phyloP scores from a whole-genome alignment of 805 yeast genomes.

The Suhomyces sp. region DNA sequence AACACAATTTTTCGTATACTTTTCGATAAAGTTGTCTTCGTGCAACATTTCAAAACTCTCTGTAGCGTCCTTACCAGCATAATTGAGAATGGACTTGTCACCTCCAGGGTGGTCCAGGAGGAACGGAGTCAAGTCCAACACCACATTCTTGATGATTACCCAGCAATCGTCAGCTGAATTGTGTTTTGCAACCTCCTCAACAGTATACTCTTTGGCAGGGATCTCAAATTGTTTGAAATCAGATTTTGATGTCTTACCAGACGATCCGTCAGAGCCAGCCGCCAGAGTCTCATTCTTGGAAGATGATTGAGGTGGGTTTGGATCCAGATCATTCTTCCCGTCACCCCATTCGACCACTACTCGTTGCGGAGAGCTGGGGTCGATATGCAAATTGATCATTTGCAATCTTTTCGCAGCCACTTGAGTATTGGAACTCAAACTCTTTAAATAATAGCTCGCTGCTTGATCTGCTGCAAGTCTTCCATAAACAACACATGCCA shows the following conservation, averaged over 20 bases:
- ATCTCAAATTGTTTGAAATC: slow-evolving; percentile 29
- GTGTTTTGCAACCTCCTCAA: slow-evolving; percentile 49
- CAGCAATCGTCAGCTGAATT: slow-evolving; percentile 49
- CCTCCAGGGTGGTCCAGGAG: slow-evolving; percentile 60
- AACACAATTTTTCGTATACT: slow-evolving; percentile 48
- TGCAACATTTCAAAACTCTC: slow-evolving; percentile 54
- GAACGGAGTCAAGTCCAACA: slow-evolving; percentile 48
- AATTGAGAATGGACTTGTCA: slow-evolving; percentile 36
- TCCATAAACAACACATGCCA: slow-evolving; percentile 48
- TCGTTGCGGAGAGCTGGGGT: slow-evolving; percentile 35
- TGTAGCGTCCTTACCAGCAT: slow-evolving; percentile 51
- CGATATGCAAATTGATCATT: slow-evolving; percentile 45
- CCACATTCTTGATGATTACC: slow-evolving; percentile 54
- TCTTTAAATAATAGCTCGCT: slow-evolving; percentile 28
- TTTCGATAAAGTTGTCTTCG: slow-evolving; percentile 52
- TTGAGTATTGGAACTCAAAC: slow-evolving; percentile 17
- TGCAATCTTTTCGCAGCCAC: slow-evolving; percentile 36
- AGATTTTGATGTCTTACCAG: slow-evolving; percentile 3
- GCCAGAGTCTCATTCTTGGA: slow-evolving; percentile 3
- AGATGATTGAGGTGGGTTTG: not conserved
- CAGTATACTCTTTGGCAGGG: slow-evolving; percentile 48
- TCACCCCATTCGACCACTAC: slow-evolving; percentile 35
- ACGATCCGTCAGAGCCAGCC: not conserved
- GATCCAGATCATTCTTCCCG: not conserved
- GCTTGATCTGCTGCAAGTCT: slow-evolving; percentile 45